Evolutionary conservation across 1,284 basidiomycete species (phyloP).

Genomic region (Puccinia hordei): DNA sequence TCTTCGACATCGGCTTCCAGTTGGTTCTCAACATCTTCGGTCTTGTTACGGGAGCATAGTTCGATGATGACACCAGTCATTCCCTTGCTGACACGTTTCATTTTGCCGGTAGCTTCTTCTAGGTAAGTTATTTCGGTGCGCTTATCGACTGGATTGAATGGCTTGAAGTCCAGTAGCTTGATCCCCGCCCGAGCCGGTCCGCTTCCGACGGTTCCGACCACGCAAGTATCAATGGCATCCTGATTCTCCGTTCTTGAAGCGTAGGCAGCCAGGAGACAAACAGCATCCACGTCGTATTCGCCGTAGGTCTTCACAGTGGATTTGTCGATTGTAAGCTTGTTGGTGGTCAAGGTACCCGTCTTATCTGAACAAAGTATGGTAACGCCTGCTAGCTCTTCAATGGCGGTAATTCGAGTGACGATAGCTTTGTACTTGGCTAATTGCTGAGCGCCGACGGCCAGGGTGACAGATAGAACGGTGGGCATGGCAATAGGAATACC

Average conservation of each 20-base stretch:
- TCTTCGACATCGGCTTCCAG: conserved; percentile 94
- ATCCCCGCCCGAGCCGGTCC: conserved; percentile 81
- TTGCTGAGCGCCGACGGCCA: conserved; percentile 95
- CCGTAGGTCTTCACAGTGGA: conserved; percentile 88
- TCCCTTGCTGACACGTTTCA: conserved; percentile 98
- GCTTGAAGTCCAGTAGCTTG: conserved; percentile 96
- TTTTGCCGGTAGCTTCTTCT: conserved; percentile 86
- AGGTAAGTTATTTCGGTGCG: conserved; percentile 97
- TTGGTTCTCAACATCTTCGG: conserved; percentile 81
- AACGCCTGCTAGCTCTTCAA: conserved; percentile 93
- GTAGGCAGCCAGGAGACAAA: conserved; percentile 89
- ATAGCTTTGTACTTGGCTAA: conserved; percentile 98
- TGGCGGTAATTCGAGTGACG: conserved; percentile 96
- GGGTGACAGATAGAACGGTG: conserved; percentile 90
- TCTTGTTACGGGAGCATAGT: conserved; percentile 95
- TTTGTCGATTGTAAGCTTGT: conserved; percentile 97
- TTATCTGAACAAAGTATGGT: conserved; percentile 97
- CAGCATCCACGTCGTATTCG: conserved; percentile 82
- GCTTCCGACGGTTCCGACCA: conserved; percentile 78
- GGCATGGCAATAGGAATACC: conserved; percentile 98
- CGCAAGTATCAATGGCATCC: conserved; percentile 90
- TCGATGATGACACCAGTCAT: conserved; percentile 79
- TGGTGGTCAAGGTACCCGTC: conserved; percentile 95
- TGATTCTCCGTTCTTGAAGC: conserved; percentile 97
- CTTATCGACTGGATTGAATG: conserved; percentile 99